phyloP scores from a whole-genome alignment of 805 yeast species.

The Yarrowia sp. region DNA sequence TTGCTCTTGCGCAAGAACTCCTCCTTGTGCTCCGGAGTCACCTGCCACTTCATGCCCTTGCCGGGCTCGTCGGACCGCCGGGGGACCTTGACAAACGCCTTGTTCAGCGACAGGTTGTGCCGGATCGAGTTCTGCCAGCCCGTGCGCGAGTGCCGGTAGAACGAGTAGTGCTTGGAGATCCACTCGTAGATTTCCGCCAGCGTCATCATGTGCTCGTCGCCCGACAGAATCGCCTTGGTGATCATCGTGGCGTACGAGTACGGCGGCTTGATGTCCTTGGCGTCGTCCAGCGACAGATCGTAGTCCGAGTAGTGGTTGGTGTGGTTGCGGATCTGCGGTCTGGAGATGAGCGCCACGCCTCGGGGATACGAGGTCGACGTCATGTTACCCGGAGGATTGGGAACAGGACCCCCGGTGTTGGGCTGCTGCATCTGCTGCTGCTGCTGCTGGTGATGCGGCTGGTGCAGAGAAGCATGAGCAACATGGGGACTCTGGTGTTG shows the following conservation, averaged over 20 bases:
- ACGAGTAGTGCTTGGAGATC: constrained; percentile 87
- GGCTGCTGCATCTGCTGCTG: background rate
- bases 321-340: constrained; percentile 51
- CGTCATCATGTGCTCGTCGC: constrained; percentile 85
- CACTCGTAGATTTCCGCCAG: constrained; percentile 90
- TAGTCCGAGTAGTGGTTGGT: constrained; percentile 48
- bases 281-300: constrained; percentile 81
- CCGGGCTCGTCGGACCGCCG: constrained; percentile 96
- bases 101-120: constrained; percentile 90
- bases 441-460: background rate
- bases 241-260: constrained; percentile 98
- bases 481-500: no score
- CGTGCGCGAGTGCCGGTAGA: constrained; percentile 86
- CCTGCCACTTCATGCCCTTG: constrained; percentile 99
- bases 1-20: constrained; percentile 84
- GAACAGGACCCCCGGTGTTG: constrained; percentile 4
- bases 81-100: constrained; percentile 97
- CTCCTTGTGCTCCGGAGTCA: constrained; percentile 79
- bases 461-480: background rate
- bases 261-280: constrained; percentile 94
- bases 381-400: constrained; percentile 3
- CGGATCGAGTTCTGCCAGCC: constrained; percentile 99
- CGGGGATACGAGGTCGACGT: constrained; percentile 49
- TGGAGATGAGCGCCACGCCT: constrained; percentile 54
- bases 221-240: constrained; percentile 92